Base-by-base conservation (phyloP, 352 stramenopile genomes). In the Pythium angustatum region DNA sequence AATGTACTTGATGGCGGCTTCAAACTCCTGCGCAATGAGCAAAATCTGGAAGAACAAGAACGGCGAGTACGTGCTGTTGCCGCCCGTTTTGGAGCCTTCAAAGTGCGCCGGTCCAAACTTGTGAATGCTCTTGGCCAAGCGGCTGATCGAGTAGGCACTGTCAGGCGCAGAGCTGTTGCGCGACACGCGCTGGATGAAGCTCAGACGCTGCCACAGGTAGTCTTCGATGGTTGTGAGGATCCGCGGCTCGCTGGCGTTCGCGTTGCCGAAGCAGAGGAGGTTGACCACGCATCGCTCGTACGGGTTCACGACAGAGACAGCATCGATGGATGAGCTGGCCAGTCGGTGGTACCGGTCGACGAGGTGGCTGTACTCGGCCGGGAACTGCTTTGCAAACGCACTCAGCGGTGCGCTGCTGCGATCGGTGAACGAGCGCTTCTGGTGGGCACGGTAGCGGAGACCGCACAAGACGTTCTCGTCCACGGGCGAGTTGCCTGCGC, bases 11-110 rank as follows among this genome's bases (percentile, higher is more conserved):
- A 95, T 60, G 21, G 87, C 87, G 31, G 85, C 79, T 59, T 95
- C 87, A 38, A 88, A 95, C 43, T 93, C 76, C 48, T 93, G 84
- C 22, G 81, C 82, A 41, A 93, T 77, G 26, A 95, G 67, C 28
- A 95, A 60, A 53, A 95, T 85, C 58, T 93, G 75, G 27, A 95
- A 91, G 66, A 86, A 95, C 58, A 93, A 48, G 58, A 95, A 90
- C 4, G 81, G 71, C 1, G 79, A 80, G 36, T 77, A 76, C 34
- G 79, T 79, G 31, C 55, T 73, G 40, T 73, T 77, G 22, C 63
- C 50, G 7, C 69, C 72, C 41, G 71, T 58, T 24, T 68, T 69
- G 1, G 76, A 63, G 21, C 72, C 64, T 75, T 91, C 83, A 66
- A 93, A 93, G 57, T 92, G 81, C 5, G 72, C 62, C 5, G 85